Conservation (phyloP, 1,284 basidiomycete genomes). For the Bjerkandera adusta region DNA sequence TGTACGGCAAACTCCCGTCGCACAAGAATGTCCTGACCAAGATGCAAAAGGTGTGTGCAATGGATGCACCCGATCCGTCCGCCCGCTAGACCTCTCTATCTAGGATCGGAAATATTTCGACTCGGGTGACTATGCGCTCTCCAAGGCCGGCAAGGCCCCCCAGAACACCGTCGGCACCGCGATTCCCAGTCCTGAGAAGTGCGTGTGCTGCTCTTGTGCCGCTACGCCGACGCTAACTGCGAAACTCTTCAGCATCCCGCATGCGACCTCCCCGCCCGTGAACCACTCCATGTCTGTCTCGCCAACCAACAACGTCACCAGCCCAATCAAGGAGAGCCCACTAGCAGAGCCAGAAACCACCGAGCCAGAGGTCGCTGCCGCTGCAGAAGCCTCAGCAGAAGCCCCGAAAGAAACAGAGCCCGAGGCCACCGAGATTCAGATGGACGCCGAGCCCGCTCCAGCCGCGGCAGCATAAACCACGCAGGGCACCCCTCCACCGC, state of each 20-base stretch:
- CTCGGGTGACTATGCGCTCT: slow-evolving; percentile 95
- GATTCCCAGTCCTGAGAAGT: slow-evolving; percentile 96
- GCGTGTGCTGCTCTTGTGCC: slow-evolving; percentile 31
- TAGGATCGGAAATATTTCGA: slow-evolving; percentile 98
- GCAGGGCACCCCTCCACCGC: no score
- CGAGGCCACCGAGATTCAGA: slow-evolving; percentile 9
- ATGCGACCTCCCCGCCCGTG: slow-evolving; percentile 63
- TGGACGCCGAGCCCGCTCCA: background rate
- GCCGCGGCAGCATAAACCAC: no score
- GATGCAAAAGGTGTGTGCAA: slow-evolving; percentile 80
- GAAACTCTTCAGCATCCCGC: slow-evolving; percentile 56
- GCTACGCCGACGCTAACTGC: slow-evolving; percentile 14
- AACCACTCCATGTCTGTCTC: slow-evolving; percentile 64
- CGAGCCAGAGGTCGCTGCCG: background rate
- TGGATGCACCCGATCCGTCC: slow-evolving; percentile 6
- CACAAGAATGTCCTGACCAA: slow-evolving; percentile 92
- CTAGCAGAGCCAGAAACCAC: slow-evolving; percentile 35
- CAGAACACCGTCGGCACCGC: slow-evolving; percentile 89
- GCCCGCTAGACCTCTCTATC: slow-evolving; percentile 10
- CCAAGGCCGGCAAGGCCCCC: slow-evolving; percentile 89
- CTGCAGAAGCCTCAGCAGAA: slow-evolving; percentile 2
- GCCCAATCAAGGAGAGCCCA: slow-evolving; percentile 64
- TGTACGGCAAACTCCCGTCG: slow-evolving; percentile 92
- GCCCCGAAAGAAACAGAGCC: slow-evolving; percentile 5
- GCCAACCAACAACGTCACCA: slow-evolving; percentile 59